Percentiles rank a stretch among this genome's conserved stretches.
phyloP scores from a whole-genome alignment of 345 rosid species.

The Garcia nutans region DNA sequence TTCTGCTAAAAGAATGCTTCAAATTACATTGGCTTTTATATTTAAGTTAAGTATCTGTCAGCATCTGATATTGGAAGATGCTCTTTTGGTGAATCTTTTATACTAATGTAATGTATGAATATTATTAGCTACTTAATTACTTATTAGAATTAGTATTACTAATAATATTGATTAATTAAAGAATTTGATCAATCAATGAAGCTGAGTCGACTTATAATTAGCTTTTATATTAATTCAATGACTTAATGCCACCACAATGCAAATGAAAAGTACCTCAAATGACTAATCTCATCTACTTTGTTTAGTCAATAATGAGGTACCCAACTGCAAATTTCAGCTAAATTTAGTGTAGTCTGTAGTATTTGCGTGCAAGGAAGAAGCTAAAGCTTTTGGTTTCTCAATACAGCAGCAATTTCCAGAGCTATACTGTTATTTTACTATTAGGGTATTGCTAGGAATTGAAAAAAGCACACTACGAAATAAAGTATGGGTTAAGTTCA shows the following conservation, averaged over 20 bases:
- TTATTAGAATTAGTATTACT: too few species aligned
- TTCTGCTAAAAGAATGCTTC: not conserved
- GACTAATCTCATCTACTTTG: not conserved
- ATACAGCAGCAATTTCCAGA: too few species aligned
- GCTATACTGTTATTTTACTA: not conserved
- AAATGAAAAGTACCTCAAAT: not conserved
- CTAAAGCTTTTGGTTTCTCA: not conserved
- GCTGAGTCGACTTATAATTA: not conserved
- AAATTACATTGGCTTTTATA: not conserved
- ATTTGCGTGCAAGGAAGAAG: not conserved
- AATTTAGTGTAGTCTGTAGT: not conserved
- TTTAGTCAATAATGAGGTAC: not conserved
- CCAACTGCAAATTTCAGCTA: not conserved
- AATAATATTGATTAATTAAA: too few species aligned
- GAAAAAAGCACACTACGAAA: too few species aligned
- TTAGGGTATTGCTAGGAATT: too few species aligned
- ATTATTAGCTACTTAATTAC: too few species aligned
- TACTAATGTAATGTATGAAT: not conserved
- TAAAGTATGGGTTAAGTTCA: too few species aligned
- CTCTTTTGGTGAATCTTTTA: not conserved
- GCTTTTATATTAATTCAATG: not conserved
- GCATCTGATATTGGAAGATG: not conserved
- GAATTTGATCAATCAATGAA: not conserved
- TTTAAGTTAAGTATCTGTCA: not conserved
- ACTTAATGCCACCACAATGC: not conserved